Percentiles rank a stretch among this genome's conserved stretches.
Conservation (phyloP, 306 rosid genomes). For the Sechiopsis laciniata region DNA sequence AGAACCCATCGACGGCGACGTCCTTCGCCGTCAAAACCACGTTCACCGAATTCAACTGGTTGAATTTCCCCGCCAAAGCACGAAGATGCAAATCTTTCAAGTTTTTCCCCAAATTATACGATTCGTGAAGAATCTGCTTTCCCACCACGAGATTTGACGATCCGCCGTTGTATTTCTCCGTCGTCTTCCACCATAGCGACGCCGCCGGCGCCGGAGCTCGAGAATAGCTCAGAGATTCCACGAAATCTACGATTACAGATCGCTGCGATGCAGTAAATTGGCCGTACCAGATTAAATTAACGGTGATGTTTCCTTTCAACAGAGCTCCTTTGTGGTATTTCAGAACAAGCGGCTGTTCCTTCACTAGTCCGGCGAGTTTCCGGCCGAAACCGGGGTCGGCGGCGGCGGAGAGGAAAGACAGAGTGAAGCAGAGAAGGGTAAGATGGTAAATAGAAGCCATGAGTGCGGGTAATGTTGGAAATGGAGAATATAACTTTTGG, state of each 20-base stretch:
- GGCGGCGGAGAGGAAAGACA: background rate
- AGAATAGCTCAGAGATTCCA: conserved; percentile 40
- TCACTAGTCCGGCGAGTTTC: conserved; percentile 41
- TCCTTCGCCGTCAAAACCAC: conserved; percentile 68
- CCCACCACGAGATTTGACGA: conserved; percentile 59
- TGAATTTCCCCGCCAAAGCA: conserved; percentile 42
- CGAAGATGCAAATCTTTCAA: conserved; percentile 36
- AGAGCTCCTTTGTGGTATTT: conserved; percentile 83
- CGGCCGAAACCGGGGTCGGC: conserved; percentile 3
- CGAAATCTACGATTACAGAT: conserved; percentile 63
- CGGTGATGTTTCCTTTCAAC: conserved; percentile 66
- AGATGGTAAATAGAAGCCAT: conserved; percentile 25
- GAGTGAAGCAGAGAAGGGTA: conserved; percentile 10
- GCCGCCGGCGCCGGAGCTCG: conserved; percentile 40
- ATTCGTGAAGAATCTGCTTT: conserved; percentile 52
- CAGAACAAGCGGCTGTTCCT: conserved; percentile 67
- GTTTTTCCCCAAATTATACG: conserved; percentile 54
- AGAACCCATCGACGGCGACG: conserved; percentile 69
- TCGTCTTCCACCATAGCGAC: conserved; percentile 82
- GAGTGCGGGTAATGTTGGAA: background rate
- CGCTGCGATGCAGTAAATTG: conserved; percentile 66
- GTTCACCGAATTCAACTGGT: conserved; percentile 40
- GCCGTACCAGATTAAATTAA: conserved; percentile 84
- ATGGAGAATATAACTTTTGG: too few species aligned
- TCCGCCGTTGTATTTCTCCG: conserved; percentile 59